phyloP scores from a whole-genome alignment of 2,329 filamentous ascomycete species.

The Venturia carpophila region DNA sequence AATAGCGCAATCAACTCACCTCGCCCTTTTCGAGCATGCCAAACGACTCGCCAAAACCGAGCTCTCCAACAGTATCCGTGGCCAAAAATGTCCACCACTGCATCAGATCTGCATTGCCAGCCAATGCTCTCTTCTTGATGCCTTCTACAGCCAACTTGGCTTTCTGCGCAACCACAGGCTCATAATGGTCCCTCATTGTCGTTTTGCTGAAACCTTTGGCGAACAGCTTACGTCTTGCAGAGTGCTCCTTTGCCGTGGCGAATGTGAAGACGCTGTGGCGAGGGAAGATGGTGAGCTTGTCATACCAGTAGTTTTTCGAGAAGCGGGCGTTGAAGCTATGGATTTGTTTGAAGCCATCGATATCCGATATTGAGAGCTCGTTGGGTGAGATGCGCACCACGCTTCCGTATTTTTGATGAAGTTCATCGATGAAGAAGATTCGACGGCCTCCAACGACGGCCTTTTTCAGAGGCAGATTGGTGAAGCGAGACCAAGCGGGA shows the following conservation, averaged over 20 bases:
- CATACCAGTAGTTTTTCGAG: conserved; percentile 27
- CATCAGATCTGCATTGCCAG: conserved; percentile 29
- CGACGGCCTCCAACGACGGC: conserved; percentile 32
- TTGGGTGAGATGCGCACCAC: conserved; percentile 42
- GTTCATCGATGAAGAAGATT: conserved; percentile 34
- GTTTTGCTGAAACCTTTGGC: conserved; percentile 31
- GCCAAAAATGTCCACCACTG: conserved; percentile 36
- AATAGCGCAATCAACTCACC: conserved; percentile 21
- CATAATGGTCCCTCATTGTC: conserved; percentile 32
- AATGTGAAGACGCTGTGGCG: conserved; percentile 33
- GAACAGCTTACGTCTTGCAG: conserved; percentile 31
- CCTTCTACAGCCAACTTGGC: conserved; percentile 28
- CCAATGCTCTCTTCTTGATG: conserved; percentile 25
- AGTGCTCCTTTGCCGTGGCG: conserved; percentile 31
- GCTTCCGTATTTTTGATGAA: conserved; percentile 42
- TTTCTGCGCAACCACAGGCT: conserved; percentile 29
- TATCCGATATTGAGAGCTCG: conserved; percentile 35
- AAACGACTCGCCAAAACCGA: conserved; percentile 36
- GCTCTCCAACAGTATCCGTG: conserved; percentile 32
- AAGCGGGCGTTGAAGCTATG: conserved; percentile 26
- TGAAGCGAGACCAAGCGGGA: conserved; percentile 29
- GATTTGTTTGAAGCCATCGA: conserved; percentile 26
- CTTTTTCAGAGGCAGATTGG: conserved; percentile 31
- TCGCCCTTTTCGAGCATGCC: conserved; percentile 32
- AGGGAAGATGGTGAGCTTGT: conserved; percentile 21